phyloP scores from a whole-genome alignment of 805 yeast genomes.

The Kazachstania viticola region DNA sequence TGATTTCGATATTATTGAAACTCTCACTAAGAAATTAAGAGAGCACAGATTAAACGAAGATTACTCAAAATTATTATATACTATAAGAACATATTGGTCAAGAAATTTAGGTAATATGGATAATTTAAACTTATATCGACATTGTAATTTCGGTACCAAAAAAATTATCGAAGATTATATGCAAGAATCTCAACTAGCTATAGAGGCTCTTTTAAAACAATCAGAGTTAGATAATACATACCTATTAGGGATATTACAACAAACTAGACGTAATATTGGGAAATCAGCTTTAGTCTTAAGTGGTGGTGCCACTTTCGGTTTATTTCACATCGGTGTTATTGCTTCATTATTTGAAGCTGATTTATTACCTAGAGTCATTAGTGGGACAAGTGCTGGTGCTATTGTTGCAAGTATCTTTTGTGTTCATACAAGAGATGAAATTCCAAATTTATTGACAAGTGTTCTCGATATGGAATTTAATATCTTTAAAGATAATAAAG shows the following conservation, averaged over 20 bases:
- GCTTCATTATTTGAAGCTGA: constrained; percentile 65
- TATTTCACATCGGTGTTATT: constrained; percentile 86
- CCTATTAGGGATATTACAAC: constrained; percentile 66
- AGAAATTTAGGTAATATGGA: constrained; percentile 85
- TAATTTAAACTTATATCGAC: constrained; percentile 62
- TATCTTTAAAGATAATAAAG: constrained; percentile 47
- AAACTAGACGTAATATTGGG: constrained; percentile 85
- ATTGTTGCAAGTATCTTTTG: constrained; percentile 85
- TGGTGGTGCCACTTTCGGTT: constrained; percentile 93
- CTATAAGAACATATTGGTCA: constrained; percentile 75
- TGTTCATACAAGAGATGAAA: constrained; percentile 66
- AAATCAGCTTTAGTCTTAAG: constrained; percentile 88
- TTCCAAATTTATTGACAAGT: constrained; percentile 38
- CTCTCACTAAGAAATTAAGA: constrained; percentile 43
- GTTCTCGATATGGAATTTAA: constrained; percentile 35
- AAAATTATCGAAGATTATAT: constrained; percentile 71
- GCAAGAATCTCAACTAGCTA: constrained; percentile 54
- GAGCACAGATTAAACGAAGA: constrained; percentile 48
- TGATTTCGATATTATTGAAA: constrained; percentile 53
- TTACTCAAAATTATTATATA: constrained; percentile 49
- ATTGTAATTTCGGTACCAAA: constrained; percentile 80
- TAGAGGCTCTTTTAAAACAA: constrained; percentile 12
- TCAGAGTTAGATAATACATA: constrained; percentile 51
- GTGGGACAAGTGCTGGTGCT: constrained; percentile 95
- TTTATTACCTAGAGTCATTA: constrained; percentile 72